Evolutionary conservation across 164 flowering plant genomes (phyloP), one percentile per base, ranked within the genome.

Genomic region (Santalum album): DNA sequence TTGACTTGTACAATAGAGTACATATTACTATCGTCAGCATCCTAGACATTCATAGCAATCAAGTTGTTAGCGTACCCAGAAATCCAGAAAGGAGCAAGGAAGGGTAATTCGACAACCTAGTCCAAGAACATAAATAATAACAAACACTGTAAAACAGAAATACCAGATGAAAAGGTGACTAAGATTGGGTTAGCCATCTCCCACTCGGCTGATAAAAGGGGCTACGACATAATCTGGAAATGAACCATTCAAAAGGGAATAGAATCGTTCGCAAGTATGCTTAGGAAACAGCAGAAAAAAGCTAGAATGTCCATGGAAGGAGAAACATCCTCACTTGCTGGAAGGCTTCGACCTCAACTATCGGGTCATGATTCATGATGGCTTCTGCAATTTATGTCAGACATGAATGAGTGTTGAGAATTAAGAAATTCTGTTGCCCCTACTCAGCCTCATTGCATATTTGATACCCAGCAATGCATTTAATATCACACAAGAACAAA

Each of bases 361-460:
- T 54, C 63, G 52, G 55, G 54, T 68, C 78, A 68, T 66, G 74
- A 68, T 64, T 67, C 73, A 75, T 56, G 68, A 65, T 11, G 57
- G 43, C 54, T 57, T 68, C 81, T 74, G 79, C 75, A 76, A 63
- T 64, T 72, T 75, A 57, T 53, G 66, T 53, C 64, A 73, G 58
- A 67, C 55, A 54, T 43, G 21, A 48, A 78, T 63, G 46, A 75
- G 70, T 49, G 58, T 44, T 47, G 60, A 39, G 49, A n/a, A 54
- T 43, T 32, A 48, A 24, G 35, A 59, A 25, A 45, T 35, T n/a
- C n/a, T n/a, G n/a, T n/a, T 36, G 57, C 25, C 56, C 48, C 47
- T 57, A 39, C 24, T 50, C 55, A 46, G 17, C 42, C 49, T 45
- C 62, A 62, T 21, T 48, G 47, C 18, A 55, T 17, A 56, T 35